These are phyloP conservation scores for Punica granatum DNA, from an alignment of 345 rosid species.

Conservation along the genomic window DNA sequence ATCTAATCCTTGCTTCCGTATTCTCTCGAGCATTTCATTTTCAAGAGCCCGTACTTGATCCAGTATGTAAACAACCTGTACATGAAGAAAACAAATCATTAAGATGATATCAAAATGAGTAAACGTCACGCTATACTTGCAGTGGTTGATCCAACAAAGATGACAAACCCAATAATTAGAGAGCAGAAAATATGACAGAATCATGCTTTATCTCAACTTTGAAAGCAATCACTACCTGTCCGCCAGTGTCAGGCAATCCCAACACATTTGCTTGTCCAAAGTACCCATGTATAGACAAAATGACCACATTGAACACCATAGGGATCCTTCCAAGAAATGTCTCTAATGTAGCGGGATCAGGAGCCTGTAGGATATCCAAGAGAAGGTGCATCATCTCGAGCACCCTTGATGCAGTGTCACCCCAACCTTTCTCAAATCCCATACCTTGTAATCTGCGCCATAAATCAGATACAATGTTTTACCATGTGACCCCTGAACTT, in stretches of 20 bases:
- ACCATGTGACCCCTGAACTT: neutral
- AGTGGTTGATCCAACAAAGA: neutral
- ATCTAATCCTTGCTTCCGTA: constrained; percentile 81
- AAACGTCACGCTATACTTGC: neutral
- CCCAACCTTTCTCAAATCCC: constrained; percentile 99
- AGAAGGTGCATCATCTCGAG: constrained; percentile 80
- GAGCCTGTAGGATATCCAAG: constrained; percentile 90
- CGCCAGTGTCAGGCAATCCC: constrained; percentile 99
- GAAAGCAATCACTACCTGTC: constrained; percentile 47
- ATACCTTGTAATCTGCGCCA: constrained; percentile 64
- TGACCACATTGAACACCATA: constrained; percentile 91
- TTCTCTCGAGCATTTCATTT: constrained; percentile 80
- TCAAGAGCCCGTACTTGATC: constrained; percentile 99
- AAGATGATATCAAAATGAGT: neutral
- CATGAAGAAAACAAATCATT: neutral
- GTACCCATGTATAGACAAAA: constrained; percentile 94
- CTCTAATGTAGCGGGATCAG: constrained; percentile 88
- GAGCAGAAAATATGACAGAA: neutral
- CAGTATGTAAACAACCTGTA: constrained; percentile 86
- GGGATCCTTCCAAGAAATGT: constrained; percentile 91
- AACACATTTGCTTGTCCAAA: constrained; percentile 99
- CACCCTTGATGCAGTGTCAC: constrained; percentile 76
- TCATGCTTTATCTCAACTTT: neutral
- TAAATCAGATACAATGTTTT: neutral
- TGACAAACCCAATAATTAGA: neutral